Evolutionary conservation across 345 rosid species (phyloP), one percentile per base, ranked within the genome.

Genomic region (Capsella bursapastoris): DNA sequence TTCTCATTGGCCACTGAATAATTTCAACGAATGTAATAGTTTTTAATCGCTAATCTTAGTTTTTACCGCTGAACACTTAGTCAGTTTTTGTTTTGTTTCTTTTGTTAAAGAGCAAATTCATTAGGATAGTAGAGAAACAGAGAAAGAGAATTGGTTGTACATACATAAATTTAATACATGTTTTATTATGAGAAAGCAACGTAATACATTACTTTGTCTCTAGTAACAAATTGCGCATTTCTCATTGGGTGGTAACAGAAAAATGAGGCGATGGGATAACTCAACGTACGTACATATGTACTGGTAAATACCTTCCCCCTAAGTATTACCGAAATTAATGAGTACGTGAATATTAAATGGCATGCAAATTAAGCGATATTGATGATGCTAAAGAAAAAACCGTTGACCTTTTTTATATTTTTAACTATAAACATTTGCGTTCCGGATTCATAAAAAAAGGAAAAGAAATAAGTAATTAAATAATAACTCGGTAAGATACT

Each of bases 151-250:
- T 6, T 22, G 25, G 12, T 14, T 59, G 28, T 18, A 38, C 29
- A 28, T 27, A 43, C 25, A 27, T 14, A 62, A 43, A 40, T 22
- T 40, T 9, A 57, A 25, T 28, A 48, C 31, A 18, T 48, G 31
- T 32, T 48, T 31, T 32, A 48, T 48, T 6, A 48, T 12, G 44
- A 48, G 47, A 37, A 37, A 59, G 57, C 57, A 65, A 34, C 15
- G 34, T 12, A 65, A 49, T 65, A 18, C 15, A 32, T 64, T 48
- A 48, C 69, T 64, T 64, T 65, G 70, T 65, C 56, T 65, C 18
- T 18, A 65, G 70, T 66, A 66, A 50, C 58, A 66, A 48, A 49
- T 65, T 65, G 31, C 16, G 7, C 3, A 16, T 48, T 10, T 14
- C n/a, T 8, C 31, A 8, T 48, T 16, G 18, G 18, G 38, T 18